phyloP scores from a whole-genome alignment of 2,329 filamentous ascomycete genomes.

The Neopestalotiopsis clavispora region DNA sequence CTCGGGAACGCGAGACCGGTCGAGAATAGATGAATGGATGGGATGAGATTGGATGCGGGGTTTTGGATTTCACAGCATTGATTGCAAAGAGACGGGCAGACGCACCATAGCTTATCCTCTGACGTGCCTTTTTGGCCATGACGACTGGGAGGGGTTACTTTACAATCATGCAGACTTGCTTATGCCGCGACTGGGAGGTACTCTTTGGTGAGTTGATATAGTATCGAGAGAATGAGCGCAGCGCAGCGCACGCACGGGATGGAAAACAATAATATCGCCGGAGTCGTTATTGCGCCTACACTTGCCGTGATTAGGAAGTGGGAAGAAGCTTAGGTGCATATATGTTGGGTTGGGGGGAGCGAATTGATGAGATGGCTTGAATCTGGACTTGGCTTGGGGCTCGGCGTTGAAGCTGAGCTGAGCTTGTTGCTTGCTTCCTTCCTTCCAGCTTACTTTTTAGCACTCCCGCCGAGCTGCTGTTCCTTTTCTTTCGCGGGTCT shows the following conservation, averaged over 20 bases:
- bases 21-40: background rate
- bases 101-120: constrained; percentile 71
- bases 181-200: constrained; percentile 4
- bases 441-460: background rate
- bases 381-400: background rate
- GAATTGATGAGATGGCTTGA: background rate
- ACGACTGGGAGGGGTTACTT: constrained; percentile 25
- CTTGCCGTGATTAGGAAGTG: constrained; percentile 1
- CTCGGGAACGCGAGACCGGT: background rate
- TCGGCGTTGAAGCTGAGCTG: background rate
- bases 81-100: constrained; percentile 22
- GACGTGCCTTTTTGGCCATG: constrained; percentile 69
- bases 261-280: background rate
- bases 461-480: background rate
- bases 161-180: constrained; percentile 14
- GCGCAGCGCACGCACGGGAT: background rate
- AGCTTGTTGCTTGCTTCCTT: background rate
- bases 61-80: constrained; percentile 19
- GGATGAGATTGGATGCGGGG: constrained; percentile 28
- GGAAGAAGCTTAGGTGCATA: background rate
- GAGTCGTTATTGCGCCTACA: background rate
- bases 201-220: background rate
- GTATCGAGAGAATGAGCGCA: background rate
- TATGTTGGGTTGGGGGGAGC: background rate
- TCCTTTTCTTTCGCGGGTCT: background rate